A percentile compares a stretch with the other conserved stretches of the same genome.
Evolutionary conservation across 1,284 basidiomycete genomes (phyloP).

Genomic region (Malassezia slooffiae): DNA sequence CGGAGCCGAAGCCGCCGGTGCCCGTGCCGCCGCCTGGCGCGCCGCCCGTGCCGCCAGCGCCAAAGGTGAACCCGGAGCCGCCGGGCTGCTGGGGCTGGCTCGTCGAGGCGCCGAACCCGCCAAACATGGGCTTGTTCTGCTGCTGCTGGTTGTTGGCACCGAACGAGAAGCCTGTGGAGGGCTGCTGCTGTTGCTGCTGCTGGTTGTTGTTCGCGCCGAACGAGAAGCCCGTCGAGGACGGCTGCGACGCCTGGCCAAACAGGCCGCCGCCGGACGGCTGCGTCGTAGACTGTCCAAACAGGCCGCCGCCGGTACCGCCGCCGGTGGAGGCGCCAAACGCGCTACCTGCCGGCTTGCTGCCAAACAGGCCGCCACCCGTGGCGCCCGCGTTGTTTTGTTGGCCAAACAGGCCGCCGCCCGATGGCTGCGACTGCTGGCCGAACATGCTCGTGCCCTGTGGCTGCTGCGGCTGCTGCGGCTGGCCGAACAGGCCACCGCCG

Average conservation of each 20-base stretch:
- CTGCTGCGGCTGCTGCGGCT: too few relatives aligned
- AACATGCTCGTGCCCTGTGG: conserved; percentile 1
- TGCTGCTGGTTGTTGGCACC: conserved; percentile 24
- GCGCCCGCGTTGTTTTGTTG: conserved; percentile 42
- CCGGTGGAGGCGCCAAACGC: conserved; percentile 2
- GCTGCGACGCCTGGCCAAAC: conserved; percentile 29
- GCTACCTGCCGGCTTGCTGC: conserved; percentile 29
- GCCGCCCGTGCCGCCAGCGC: conserved; percentile 20
- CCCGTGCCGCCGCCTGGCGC: conserved; percentile 23
- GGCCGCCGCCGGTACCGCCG: conserved; percentile 28
- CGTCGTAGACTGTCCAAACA: conserved; percentile 37
- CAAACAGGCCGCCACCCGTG: conserved; percentile 46
- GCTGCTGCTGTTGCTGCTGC: conserved; percentile 38
- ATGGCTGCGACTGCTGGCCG: conserved; percentile 22
- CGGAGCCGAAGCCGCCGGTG: conserved; percentile 17
- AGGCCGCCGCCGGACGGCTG: conserved; percentile 32
- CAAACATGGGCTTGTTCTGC: conserved; percentile 29
- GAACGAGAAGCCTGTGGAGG: conserved; percentile 24
- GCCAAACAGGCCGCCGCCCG: conserved; percentile 41
- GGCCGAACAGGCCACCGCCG: conserved; percentile 27
- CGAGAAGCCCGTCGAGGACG: conserved; percentile 23
- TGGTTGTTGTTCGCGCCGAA: conserved; percentile 22
- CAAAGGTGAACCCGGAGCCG: conserved; percentile 35
- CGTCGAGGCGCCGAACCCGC: conserved; percentile 23
- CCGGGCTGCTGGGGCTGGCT: conserved; percentile 19